A percentile compares a stretch with the other conserved stretches of the same genome.
Evolutionary conservation across 2,329 filamentous ascomycete genomes (phyloP).

Genomic region (Colletotrichum sp.): DNA sequence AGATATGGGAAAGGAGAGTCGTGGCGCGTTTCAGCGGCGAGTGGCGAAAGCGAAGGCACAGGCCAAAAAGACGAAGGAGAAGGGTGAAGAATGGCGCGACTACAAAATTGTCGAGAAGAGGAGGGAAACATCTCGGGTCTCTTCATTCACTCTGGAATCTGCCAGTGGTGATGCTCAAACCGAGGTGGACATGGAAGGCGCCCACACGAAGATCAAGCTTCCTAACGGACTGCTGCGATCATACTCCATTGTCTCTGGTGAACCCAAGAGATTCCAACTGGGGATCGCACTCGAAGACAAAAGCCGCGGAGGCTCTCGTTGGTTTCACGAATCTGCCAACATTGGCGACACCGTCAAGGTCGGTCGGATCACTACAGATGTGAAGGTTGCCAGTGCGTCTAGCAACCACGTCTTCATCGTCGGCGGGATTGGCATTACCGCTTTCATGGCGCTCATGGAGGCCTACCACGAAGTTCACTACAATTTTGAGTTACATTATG

Average conservation of each 20-base stretch:
- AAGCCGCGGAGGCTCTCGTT: slow-evolving; percentile 65
- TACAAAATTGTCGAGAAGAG: slow-evolving; percentile 55
- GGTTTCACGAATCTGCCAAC: slow-evolving; percentile 53
- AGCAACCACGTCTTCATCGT: slow-evolving; percentile 67
- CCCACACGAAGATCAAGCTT: slow-evolving; percentile 61
- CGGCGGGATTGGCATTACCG: slow-evolving; percentile 70
- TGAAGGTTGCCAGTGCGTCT: slow-evolving; percentile 48
- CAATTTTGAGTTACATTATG: slow-evolving; percentile 62
- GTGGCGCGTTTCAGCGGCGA: slow-evolving; percentile 51
- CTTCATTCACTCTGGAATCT: slow-evolving; percentile 57
- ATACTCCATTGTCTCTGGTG: slow-evolving; percentile 64
- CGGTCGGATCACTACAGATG: slow-evolving; percentile 52
- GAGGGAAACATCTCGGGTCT: slow-evolving; percentile 53
- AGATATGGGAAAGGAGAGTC: slow-evolving; percentile 53
- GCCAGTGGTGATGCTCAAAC: slow-evolving; percentile 35
- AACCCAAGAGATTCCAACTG: slow-evolving; percentile 55
- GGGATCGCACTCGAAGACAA: slow-evolving; percentile 60
- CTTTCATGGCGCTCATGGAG: slow-evolving; percentile 58
- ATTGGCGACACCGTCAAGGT: slow-evolving; percentile 56
- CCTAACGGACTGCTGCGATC: slow-evolving; percentile 59
- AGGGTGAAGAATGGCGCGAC: slow-evolving; percentile 43
- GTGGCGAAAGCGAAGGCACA: slow-evolving; percentile 49
- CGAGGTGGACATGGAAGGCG: slow-evolving; percentile 39
- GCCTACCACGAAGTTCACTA: slow-evolving; percentile 47
- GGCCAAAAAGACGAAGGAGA: slow-evolving; percentile 28